phyloP scores from a whole-genome alignment of 2,329 filamentous ascomycete genomes.

The Penicillium griseofulvum region DNA sequence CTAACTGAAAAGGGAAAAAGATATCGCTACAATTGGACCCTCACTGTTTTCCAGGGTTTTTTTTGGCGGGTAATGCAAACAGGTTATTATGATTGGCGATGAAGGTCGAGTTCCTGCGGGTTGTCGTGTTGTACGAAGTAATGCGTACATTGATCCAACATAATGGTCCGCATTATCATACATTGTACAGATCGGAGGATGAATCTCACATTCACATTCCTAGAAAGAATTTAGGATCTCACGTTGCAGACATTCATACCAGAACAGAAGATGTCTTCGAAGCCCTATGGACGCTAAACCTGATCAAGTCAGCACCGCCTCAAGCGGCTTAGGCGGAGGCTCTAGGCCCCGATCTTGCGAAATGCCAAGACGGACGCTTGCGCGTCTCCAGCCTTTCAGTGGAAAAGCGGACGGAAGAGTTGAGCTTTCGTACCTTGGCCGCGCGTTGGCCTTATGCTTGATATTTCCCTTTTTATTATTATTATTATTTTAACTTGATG shows the following conservation, averaged over 20 bases:
- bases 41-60: background rate
- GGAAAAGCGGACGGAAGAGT: slow-evolving; percentile 2
- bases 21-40: background rate
- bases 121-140: background rate
- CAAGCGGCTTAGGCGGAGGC: slow-evolving; percentile 26
- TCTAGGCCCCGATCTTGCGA: slow-evolving; percentile 33
- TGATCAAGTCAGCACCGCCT: slow-evolving; percentile 1
- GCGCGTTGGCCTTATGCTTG: slow-evolving; percentile 1
- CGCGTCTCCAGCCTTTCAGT: slow-evolving; percentile 35
- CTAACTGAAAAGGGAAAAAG: background rate
- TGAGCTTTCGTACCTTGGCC: slow-evolving; percentile 7
- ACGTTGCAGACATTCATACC: slow-evolving; percentile 7
- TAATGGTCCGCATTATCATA: background rate
- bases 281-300: slow-evolving; percentile 16
- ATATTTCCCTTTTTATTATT: background rate
- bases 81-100: background rate
- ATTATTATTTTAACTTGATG: background rate
- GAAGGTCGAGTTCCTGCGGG: background rate
- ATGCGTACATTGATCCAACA: background rate
- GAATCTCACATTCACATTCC: background rate
- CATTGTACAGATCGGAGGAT: background rate
- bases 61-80: background rate
- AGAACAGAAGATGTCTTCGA: slow-evolving; percentile 10
- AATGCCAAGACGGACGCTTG: slow-evolving; percentile 41
- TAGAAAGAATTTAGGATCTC: background rate